Evolutionary conservation across 768 basidiomycete genomes (phyloP).

Genomic region (Amanita muscaria): DNA sequence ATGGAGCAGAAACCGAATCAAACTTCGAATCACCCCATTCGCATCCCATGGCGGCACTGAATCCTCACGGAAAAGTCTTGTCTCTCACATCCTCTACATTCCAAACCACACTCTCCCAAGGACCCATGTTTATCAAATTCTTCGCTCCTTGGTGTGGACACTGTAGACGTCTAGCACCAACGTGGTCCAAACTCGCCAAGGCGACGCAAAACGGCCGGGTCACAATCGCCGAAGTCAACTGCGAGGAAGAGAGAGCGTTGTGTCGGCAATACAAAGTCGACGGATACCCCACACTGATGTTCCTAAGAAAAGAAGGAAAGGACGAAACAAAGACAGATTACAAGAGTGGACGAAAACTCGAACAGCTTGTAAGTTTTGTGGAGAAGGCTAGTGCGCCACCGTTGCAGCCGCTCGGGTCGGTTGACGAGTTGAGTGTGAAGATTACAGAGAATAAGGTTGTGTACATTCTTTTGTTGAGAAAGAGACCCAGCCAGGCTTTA

Average conservation of each 20-base stretch:
- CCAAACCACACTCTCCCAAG: conserved; percentile 26
- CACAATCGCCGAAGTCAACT: conserved; percentile 82
- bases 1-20: conserved; percentile 7
- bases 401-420: conserved; percentile 7
- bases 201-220: conserved; percentile 56
- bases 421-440: conserved; percentile 29
- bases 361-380: conserved; percentile 64
- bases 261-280: conserved; percentile 60
- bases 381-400: conserved; percentile 57
- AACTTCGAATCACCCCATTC: conserved; percentile 15
- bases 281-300: conserved; percentile 80
- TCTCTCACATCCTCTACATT: conserved; percentile 30
- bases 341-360: conserved; percentile 59
- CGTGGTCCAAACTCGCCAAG: conserved; percentile 68
- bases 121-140: conserved; percentile 53
- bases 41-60: no score
- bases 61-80: conserved; percentile 30
- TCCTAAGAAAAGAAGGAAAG: conserved; percentile 47
- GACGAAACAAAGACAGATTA: conserved; percentile 82
- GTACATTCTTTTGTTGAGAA: conserved; percentile 47
- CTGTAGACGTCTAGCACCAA: conserved; percentile 88
- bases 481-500: conserved; percentile 22
- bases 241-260: conserved; percentile 61
- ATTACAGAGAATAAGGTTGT: conserved; percentile 41
- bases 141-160: conserved; percentile 97